Conservation (phyloP, 1,139 yeast species). For the Lipomyces yarrowii region DNA sequence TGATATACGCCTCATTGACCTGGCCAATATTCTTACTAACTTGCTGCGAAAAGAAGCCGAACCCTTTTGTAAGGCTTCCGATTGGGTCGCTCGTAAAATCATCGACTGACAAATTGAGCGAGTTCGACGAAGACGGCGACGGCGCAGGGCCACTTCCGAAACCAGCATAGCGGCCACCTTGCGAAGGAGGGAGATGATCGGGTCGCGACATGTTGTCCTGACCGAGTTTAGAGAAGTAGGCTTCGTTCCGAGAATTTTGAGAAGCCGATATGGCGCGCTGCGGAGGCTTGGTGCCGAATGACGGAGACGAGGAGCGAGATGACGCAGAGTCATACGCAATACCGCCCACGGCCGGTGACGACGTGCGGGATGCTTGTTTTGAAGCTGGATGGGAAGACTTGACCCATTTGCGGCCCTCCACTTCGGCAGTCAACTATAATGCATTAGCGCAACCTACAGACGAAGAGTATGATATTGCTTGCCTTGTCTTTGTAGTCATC, state of each 20-base stretch:
- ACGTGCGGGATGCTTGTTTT: slow-evolving; percentile 19
- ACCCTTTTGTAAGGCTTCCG: slow-evolving; percentile 86
- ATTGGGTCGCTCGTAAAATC: slow-evolving; percentile 83
- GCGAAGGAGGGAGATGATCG: slow-evolving; percentile 81
- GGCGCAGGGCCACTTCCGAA: slow-evolving; percentile 81
- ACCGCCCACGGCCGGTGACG: slow-evolving; percentile 17
- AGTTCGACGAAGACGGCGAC: slow-evolving; percentile 49
- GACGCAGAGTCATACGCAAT: slow-evolving; percentile 17
- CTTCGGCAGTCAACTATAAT: slow-evolving; percentile 58
- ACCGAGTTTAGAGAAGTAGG: slow-evolving; percentile 80
- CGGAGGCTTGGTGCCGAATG: slow-evolving; percentile 10
- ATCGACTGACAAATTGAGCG: slow-evolving; percentile 58
- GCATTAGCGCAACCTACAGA: neutral
- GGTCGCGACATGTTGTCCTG: slow-evolving; percentile 72
- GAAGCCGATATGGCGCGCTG: slow-evolving; percentile 17
- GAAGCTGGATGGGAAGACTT: slow-evolving; percentile 57
- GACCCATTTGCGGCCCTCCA: slow-evolving; percentile 73
- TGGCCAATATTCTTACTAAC: slow-evolving; percentile 82
- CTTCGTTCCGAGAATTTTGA: slow-evolving; percentile 64
- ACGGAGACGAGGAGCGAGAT: slow-evolving; percentile 11
- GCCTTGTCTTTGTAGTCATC: slow-evolving; percentile 81
- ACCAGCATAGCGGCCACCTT: slow-evolving; percentile 91
- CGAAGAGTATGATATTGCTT: neutral
- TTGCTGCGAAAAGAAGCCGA: slow-evolving; percentile 87
- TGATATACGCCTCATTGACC: slow-evolving; percentile 84